phyloP scores from a whole-genome alignment of 2,329 filamentous ascomycete species.

The Podosphaera fusca region DNA sequence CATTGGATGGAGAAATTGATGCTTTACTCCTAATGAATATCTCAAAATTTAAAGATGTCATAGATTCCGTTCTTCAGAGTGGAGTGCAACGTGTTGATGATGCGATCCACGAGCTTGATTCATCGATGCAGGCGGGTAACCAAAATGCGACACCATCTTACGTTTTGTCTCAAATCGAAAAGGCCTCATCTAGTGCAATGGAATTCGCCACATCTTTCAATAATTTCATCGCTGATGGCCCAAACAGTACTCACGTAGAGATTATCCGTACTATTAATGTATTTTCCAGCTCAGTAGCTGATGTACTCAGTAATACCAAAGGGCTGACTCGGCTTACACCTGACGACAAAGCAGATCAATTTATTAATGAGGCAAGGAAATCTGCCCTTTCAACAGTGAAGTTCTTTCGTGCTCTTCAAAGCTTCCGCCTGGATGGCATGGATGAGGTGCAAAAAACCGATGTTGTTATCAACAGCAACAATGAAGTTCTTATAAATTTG shows the following conservation, averaged over 20 bases:
- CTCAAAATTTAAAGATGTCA: conserved; percentile 88
- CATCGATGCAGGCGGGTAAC: conserved; percentile 94
- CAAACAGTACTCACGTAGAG: conserved; percentile 69
- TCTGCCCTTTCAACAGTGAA: conserved; percentile 72
- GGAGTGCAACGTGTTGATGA: conserved; percentile 89
- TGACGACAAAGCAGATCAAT: conserved; percentile 75
- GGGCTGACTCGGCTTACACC: conserved; percentile 79
- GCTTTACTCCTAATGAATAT: conserved; percentile 67
- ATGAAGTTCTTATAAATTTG: conserved; percentile 82
- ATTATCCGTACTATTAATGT: conserved; percentile 83
- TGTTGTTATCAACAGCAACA: conserved; percentile 91
- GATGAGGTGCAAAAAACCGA: conserved; percentile 85
- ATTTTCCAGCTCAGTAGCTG: conserved; percentile 73
- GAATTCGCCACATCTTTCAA: conserved; percentile 97
- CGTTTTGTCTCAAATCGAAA: conserved; percentile 90
- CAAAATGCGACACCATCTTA: conserved; percentile 91
- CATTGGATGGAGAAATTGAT: conserved; percentile 76
- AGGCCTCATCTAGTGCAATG: conserved; percentile 79
- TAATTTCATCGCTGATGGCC: conserved; percentile 92
- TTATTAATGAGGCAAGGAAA: conserved; percentile 61
- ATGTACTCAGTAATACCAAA: conserved; percentile 92
- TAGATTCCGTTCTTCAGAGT: conserved; percentile 84
- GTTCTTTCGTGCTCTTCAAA: conserved; percentile 87
- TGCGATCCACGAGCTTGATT: conserved; percentile 89
- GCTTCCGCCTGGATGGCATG: conserved; percentile 77